Percentiles rank a stretch among this genome's conserved stretches.
Conservation (phyloP, 2,329 filamentous ascomycete genomes). For the Neurospora crassa region DNA sequence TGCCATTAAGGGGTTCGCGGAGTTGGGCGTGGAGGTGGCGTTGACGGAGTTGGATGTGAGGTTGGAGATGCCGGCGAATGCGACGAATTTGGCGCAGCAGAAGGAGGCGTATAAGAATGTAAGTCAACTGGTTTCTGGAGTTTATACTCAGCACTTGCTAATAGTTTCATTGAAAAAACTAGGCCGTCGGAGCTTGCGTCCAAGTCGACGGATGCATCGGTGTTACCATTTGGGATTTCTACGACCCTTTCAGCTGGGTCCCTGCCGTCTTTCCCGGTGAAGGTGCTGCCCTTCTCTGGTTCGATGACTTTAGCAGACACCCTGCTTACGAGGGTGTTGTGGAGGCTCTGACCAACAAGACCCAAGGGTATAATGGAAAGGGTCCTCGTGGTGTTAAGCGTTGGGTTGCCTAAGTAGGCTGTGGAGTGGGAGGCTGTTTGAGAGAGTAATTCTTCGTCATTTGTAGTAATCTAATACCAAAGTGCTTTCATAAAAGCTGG, state of each 20-base stretch:
- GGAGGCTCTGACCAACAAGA: slow-evolving; percentile 10
- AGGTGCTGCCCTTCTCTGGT: slow-evolving; percentile 27
- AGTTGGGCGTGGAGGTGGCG: slow-evolving; percentile 44
- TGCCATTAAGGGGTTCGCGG: slow-evolving; percentile 39
- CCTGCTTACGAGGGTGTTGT: slow-evolving; percentile 17
- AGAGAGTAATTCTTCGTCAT: not conserved
- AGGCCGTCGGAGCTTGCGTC: slow-evolving; percentile 23
- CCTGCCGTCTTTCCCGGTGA: slow-evolving; percentile 25
- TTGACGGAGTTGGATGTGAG: slow-evolving; percentile 54
- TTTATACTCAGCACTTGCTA: too few species aligned
- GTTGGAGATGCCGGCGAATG: slow-evolving; percentile 26
- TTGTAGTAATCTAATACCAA: not conserved
- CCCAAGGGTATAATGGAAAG: not conserved
- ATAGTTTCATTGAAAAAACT: too few species aligned
- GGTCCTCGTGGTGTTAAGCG: not conserved
- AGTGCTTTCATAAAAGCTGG: not conserved
- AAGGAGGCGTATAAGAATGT: slow-evolving; percentile 32
- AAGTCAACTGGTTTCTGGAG: not conserved
- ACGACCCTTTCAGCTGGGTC: slow-evolving; percentile 33
- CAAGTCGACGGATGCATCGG: slow-evolving; percentile 29
- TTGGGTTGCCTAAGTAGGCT: not conserved
- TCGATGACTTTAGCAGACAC: slow-evolving; percentile 22
- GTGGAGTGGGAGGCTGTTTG: not conserved
- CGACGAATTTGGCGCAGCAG: slow-evolving; percentile 34
- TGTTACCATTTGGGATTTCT: slow-evolving; percentile 34